Evolutionary conservation across 768 basidiomycete genomes (phyloP).

Genomic region (Erythrobasidium yunnanense): DNA sequence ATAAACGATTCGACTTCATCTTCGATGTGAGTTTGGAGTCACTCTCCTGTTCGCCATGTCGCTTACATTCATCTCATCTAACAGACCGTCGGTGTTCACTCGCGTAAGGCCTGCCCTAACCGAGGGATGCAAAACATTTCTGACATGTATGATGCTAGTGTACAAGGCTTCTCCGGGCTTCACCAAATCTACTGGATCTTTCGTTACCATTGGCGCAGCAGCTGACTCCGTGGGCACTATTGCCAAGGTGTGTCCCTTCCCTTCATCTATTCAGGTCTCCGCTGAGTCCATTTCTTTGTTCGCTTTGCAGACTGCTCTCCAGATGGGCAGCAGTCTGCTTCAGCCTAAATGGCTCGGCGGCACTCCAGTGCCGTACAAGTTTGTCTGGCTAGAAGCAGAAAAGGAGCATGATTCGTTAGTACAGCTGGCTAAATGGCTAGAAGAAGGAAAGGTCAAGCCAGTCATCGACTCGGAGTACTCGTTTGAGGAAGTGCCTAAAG

Average conservation of each 20-base stretch:
- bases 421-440: conserved; percentile 44
- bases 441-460: conserved; percentile 49
- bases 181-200: not conserved
- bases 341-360: conserved; percentile 52
- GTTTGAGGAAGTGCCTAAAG: conserved; percentile 52
- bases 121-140: conserved; percentile 1
- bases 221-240: not conserved
- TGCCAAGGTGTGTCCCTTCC: not conserved
- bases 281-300: not conserved
- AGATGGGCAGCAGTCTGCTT: conserved; percentile 40
- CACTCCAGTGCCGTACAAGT: conserved; percentile 39
- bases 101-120: not conserved
- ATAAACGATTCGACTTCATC: conserved; percentile 54
- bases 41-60: too few relatives aligned
- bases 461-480: conserved; percentile 53
- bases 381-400: conserved; percentile 41
- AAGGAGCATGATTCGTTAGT: conserved; percentile 43
- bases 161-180: not conserved
- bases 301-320: conserved; percentile 36
- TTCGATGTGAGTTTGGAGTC: conserved; percentile 53
- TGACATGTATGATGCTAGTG: not conserved
- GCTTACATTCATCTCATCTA: conserved; percentile 43
- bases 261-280: not conserved
- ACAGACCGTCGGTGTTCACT: conserved; percentile 41
- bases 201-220: not conserved